Base-by-base conservation (phyloP, 495 filamentous ascomycete species). In the Xylaria scruposa region DNA sequence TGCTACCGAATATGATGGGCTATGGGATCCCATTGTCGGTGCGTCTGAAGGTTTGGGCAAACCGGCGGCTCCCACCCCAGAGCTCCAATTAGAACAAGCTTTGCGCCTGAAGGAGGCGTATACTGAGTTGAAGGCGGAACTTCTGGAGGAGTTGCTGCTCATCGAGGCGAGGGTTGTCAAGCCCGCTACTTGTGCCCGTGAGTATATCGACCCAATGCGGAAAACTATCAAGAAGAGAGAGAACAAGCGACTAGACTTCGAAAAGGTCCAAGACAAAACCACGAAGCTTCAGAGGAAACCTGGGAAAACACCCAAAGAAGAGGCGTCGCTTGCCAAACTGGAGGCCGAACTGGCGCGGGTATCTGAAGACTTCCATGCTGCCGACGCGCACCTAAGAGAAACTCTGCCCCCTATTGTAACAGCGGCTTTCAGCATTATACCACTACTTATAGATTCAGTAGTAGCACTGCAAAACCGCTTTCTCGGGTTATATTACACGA, bases 151-250 rank as follows among this genome's bases (percentile, higher is more conserved):
- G 77, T 83, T 97, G 67, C 82, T 81, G 68, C 84, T 88, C 62
- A 91, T 98, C 69, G 94, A 97, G 71, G 79, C 82, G 0, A 87
- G 90, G 64, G 88, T 97, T 67, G 86, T 97, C 49, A 85, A 85
- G 72, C 94, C 95, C 1, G 91, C 93, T 4, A 85, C 85, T 24
- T 87, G 92, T 63, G 93, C 92, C 3, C 91, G 91, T 76, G 89
- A 92, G 62, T 89, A 79, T 53, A 84, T 97, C 70, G 85, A 88
- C 68, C 92, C 93, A 0, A 85, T 97, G 78, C 92, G 94, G 77
- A 97, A 95, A 81, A 91, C 91, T 3, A 95, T 98, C 79, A 97
- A 97, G 83, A 95, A 93, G 77, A 86, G 95, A 51, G 93, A 97
- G 75, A 92, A 97, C 75, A 94, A 91, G 81, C 92, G 97, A 86